Percentiles rank a stretch among this genome's conserved stretches.
These are phyloP conservation scores for Microbotryum intermedium DNA, from an alignment of 1,284 basidiomycete species.

Conservation along the genomic window DNA sequence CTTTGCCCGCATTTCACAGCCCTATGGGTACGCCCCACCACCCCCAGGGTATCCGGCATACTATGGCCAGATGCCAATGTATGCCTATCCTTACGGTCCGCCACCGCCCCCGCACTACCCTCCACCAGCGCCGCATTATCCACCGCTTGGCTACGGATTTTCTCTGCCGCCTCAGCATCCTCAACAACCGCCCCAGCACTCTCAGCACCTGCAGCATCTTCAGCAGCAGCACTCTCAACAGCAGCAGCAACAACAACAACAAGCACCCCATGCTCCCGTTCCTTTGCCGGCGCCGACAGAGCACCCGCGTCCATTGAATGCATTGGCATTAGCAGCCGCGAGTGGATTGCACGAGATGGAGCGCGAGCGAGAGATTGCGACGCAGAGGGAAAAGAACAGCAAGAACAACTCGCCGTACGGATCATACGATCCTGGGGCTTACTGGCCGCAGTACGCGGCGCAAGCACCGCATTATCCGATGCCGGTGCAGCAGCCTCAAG, in stretches of 20 bases:
- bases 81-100: constrained; percentile 18
- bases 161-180: constrained; percentile 13
- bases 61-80: constrained; percentile 27
- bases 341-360: constrained; percentile 30
- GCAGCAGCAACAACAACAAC: constrained; percentile 2
- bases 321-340: constrained; percentile 27
- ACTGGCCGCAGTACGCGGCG: constrained; percentile 14
- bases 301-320: constrained; percentile 18
- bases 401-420: constrained; percentile 23
- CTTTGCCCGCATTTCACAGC: neutral
- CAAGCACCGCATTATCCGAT: neutral
- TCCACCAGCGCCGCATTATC: constrained; percentile 2
- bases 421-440: constrained; percentile 15
- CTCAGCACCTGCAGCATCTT: constrained; percentile 13
- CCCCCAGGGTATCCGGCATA: constrained; percentile 29
- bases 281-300: constrained; percentile 1
- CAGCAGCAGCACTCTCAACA: constrained; percentile 1
- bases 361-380: constrained; percentile 18
- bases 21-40: constrained; percentile 22
- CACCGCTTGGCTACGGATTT: constrained; percentile 9
- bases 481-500: neutral
- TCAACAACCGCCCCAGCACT: constrained; percentile 1
- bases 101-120: constrained; percentile 12
- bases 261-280: neutral
- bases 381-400: constrained; percentile 8